Conservation (phyloP, 2,329 filamentous ascomycete genomes). For the Pseudodiploospora longispora region DNA sequence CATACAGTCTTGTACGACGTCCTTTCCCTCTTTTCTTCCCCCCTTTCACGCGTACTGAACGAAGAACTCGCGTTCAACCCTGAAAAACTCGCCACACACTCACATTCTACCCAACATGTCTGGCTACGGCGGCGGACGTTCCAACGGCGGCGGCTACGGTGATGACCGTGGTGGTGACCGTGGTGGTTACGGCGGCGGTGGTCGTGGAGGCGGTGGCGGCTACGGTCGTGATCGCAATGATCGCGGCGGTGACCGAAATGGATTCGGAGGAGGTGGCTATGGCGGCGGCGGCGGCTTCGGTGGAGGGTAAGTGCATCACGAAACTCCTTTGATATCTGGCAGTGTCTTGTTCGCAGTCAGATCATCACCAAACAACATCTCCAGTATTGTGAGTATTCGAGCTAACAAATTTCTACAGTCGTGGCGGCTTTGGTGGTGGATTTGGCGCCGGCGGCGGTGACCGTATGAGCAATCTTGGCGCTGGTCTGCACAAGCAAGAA, state of each 20-base stretch:
- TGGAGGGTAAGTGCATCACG: constrained; percentile 26
- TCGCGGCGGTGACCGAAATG: constrained; percentile 39
- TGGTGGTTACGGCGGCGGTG: constrained; percentile 21
- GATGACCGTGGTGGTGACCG: constrained; percentile 27
- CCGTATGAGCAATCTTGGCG: constrained; percentile 86
- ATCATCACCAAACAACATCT: neutral
- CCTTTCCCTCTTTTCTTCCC: constrained; percentile 7
- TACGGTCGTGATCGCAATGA: constrained; percentile 35
- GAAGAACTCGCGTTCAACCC: constrained; percentile 1
- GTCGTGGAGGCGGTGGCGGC: constrained; percentile 24
- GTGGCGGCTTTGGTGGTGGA: constrained; percentile 36
- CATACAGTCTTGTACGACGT: too few species aligned
- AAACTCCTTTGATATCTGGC: neutral
- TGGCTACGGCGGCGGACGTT: constrained; percentile 32
- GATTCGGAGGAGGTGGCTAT: constrained; percentile 26
- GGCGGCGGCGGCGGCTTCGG: constrained; percentile 23
- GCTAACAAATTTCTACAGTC: constrained; percentile 35
- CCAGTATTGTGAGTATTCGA: constrained; percentile 1
- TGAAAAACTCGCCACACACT: constrained; percentile 3
- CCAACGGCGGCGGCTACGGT: constrained; percentile 21
- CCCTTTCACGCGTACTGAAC: neutral
- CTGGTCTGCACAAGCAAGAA: constrained; percentile 76
- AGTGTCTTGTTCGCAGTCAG: neutral
- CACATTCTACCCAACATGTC: constrained; percentile 31
- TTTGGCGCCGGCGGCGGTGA: constrained; percentile 67